These are phyloP conservation scores for sweet orange (Citrus sinensis) DNA, from an alignment of 345 rosid species.

Conservation along the genomic window DNA sequence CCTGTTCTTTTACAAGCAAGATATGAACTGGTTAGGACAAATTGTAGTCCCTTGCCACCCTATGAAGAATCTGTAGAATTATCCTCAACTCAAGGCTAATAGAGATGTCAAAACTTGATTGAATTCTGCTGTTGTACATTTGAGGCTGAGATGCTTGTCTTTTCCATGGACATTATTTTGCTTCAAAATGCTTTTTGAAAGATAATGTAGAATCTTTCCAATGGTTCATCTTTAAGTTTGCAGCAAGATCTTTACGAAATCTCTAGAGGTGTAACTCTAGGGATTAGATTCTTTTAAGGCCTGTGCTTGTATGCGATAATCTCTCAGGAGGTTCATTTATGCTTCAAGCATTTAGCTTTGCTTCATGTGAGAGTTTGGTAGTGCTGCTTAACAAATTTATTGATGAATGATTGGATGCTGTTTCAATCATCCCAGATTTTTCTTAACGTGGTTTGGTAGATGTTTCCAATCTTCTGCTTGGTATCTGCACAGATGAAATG, in stretches of 20 bases:
- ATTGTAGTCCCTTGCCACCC: background rate
- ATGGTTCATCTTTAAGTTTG: background rate
- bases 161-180: background rate
- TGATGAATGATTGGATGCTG: background rate
- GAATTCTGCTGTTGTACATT: background rate
- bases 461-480: background rate
- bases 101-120: background rate
- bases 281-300: background rate
- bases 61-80: background rate
- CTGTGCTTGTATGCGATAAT: background rate
- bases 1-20: background rate
- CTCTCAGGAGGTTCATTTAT: background rate
- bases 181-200: background rate
- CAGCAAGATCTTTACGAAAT: background rate
- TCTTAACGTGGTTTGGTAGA: background rate
- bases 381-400: background rate
- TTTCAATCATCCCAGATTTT: background rate
- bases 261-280: background rate
- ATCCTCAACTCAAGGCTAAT: background rate
- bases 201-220: background rate
- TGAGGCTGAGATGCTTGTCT: background rate
- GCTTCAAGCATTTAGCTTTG: background rate
- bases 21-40: background rate
- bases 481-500: background rate
- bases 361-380: background rate